Evolutionary conservation across 345 rosid species (phyloP), one percentile per base, ranked within the genome.

Genomic region (Gossypium australe): DNA sequence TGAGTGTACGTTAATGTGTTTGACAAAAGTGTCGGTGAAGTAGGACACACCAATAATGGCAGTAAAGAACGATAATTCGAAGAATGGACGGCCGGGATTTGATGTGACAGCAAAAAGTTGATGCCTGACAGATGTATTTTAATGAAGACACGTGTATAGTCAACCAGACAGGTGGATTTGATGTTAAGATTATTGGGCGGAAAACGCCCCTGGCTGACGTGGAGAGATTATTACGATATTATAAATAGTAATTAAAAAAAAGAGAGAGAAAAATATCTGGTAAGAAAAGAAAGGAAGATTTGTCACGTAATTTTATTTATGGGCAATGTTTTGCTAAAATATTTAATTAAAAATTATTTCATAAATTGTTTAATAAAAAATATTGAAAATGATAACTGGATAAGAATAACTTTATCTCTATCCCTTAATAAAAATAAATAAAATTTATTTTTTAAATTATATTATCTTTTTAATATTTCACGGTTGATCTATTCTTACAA

Each of bases 181-280:
- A 11, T 11, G 1, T 2, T 43, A 9, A 34, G 71, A 22, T 47
- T 22, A 11, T 7, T 5, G 12, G 56, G 70, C 70, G 9, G 9
- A 24, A 67, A 67, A 48, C 0, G 6, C 38, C 34, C 38, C n/a
- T 12, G n/a, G 41, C 56, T 47, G 71, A 67, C 56, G 56, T 48
- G 71, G 71, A 48, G 11, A 67, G 71, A 45, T 67, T 41, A 41
- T 16, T 66, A 66, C 52, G 70, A 66, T 43, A 18, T 18, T 20
- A 20, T 57, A n/a, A 56, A 14, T 16, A 17, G 58, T 55, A 8
- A n/a, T 3, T 3, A 0, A 29, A 29, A 29, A 20, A 18, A 18
- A 17, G 0, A 34, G 2, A 34, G 7, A 1, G 7, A 34, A 34
- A 34, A 5, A 34, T 5, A n/a, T 53, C 13, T 9, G 8, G 0